Base-by-base conservation (phyloP, 2,329 filamentous ascomycete species). In the Cucurbitaria berberidis region DNA sequence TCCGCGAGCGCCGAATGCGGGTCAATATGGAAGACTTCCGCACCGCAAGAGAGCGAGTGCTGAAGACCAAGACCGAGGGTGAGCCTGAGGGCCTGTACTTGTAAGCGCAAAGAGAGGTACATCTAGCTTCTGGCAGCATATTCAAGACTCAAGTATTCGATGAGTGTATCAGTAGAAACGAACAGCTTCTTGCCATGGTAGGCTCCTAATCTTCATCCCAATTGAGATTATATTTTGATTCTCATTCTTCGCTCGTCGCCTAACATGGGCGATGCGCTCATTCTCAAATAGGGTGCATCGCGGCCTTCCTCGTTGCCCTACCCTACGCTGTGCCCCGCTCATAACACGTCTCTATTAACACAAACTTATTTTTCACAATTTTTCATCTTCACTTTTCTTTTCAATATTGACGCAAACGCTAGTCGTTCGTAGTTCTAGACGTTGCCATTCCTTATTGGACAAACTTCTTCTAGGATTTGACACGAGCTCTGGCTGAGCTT, bases 1-100 rank as follows among this genome's bases (percentile, higher is more conserved):
- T 99, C 59, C 86, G 95, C 66, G 95, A 99, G 81, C 86, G 95
- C 61, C 88, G 95, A 72, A 99, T 99, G 95, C 87, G 93, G 50
- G 95, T 99, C 53, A 93, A 98, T 78, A 99, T 99, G 95, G 91
- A 93, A 7, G 95, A 99, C 78, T 99, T 99, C 83, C 84, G 95
- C 50, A 84, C 91, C 51, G 95, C 95, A 21, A 86, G 93, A 67
- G 95, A 99, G 80, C 88, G 91, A 63, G 96, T 99, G 59, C 83
- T 99, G 76, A 96, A 96, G 81, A 99, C 96, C 44, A 99, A 99
- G 88, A 95, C 89, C 72, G 95, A 99, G 81, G 93, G 93, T 66
- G 96, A 98, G 80, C 95, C 96, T 0, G 95, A 99, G 81, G 95
- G 95, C 66, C 80, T 99, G 85, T 99, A 99, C 81, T 87, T 99